phyloP scores from a whole-genome alignment of 2,329 filamentous ascomycete species.

The Arthrinium puccinioides region DNA sequence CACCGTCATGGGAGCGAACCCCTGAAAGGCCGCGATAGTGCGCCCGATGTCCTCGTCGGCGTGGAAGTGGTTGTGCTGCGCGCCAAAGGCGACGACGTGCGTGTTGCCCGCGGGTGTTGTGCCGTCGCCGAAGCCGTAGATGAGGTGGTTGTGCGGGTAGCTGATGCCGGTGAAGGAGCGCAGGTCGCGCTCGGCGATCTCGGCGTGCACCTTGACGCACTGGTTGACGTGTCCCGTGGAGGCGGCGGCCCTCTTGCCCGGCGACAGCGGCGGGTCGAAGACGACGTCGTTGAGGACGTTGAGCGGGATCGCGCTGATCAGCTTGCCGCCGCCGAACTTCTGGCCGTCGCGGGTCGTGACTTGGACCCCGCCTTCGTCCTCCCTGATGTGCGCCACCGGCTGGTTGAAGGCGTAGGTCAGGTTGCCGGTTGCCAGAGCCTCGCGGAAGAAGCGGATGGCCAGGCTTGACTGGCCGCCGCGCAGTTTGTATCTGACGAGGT shows the following conservation, averaged over 20 bases:
- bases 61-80: constrained; percentile 98
- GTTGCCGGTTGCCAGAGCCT: constrained; percentile 11
- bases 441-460: constrained; percentile 18
- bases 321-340: constrained; percentile 11
- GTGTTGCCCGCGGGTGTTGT: constrained; percentile 25
- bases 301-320: constrained; percentile 25
- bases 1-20: no score
- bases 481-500: constrained; percentile 20
- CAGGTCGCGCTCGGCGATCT: constrained; percentile 23
- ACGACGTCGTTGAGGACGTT: constrained; percentile 24
- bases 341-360: constrained; percentile 18
- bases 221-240: constrained; percentile 26
- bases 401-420: constrained; percentile 19
- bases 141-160: constrained; percentile 27
- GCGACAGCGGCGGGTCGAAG: constrained; percentile 23
- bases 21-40: no score
- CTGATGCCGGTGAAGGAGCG: constrained; percentile 28
- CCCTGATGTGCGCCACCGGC: constrained; percentile 12
- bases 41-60: constrained; percentile 98
- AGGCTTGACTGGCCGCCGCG: constrained; percentile 20
- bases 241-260: constrained; percentile 17
- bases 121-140: constrained; percentile 27
- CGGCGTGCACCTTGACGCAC: constrained; percentile 28
- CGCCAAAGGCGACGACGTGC: constrained; percentile 64
- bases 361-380: constrained; percentile 12